Base-by-base conservation (phyloP, 768 basidiomycete species). In the Tulasnella calospora region DNA sequence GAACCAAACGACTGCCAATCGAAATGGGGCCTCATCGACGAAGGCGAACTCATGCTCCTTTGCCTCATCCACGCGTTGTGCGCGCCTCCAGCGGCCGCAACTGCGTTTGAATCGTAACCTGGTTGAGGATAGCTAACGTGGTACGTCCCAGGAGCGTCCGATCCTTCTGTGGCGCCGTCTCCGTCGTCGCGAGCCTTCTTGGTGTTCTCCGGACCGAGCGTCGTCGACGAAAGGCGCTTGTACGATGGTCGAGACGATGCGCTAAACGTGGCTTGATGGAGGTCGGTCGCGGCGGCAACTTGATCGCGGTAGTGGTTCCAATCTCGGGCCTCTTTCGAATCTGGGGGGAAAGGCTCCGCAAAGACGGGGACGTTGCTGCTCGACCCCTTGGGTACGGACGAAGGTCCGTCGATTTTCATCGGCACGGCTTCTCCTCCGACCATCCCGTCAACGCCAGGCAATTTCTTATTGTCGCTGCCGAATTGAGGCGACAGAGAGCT, bases 11-110 rank as follows among this genome's bases (percentile, higher is more conserved):
- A 67, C 71, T 78, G 67, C 77, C 77, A 78, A 33, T 78, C 77
- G 69, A 78, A 78, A 40, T 72, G 36, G 2, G 69, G 41, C 30
- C 77, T 78, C 70, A 78, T 30, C 27, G 69, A 40, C 23, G 70
- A 44, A 23, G 77, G 77, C 35, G 77, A 71, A 33, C 77, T 78
- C 40, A 78, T 40, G 44, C 77, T 78, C 71, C 77, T 78, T 27
- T 78, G 77, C 67, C 77, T 71, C 69, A 71, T 70, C 77, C 77
- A 78, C 15, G 77, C 70, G 21, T 19, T 69, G 9, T 78, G 77
- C 15, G 77, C 77, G 36, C 69, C 71, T 21, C 69, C 67, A 71
- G 38, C 27, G 69, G 38, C 70, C n/a, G 74, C 23, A 36, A 19
- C 46, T 3, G 27, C 27, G 71, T 35, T 35, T 44, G 44, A 44